Base-by-base conservation (phyloP, 2,329 filamentous ascomycete species). In the Colletotrichum sp. region DNA sequence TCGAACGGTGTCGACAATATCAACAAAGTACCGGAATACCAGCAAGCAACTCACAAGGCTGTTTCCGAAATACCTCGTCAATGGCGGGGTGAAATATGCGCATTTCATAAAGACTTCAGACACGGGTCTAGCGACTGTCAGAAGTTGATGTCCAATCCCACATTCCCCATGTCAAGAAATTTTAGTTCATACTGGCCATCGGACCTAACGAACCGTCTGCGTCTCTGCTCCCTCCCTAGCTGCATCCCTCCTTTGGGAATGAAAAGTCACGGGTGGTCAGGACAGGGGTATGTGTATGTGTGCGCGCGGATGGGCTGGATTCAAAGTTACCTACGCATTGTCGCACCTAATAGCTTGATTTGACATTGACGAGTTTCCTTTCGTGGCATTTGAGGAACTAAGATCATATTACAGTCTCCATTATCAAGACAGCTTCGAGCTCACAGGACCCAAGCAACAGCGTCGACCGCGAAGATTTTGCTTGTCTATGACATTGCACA, bases 231-330 rank as follows among this genome's bases (percentile, higher is more conserved):
- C 38, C 16, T 47, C 33, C 31, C 64, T 43, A 69, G 65, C 55
- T 12, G 64, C 69, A 55, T 59, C 33, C 34, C 47, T 31, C 43
- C 21, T 69, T 58, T 66, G 43, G 57, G n/a, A 15, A 69, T 31
- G n/a, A 21, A 34, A 24, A 43, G 70, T 72, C 70, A 72, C 70
- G 70, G 65, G 70, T 69, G 62, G 27, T 63, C 18, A 54, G 47
- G 58, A 65, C 13, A 63, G 57, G 70, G 65, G 36, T 21, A 33
- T 34, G 43, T n/a, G 24, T 33, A n/a, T 54, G 38, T 43, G 33
- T 63, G 59, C 34, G 34, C 33, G 62, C 68, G 29, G 47, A 34
- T 58, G 27, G 29, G 15, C 9, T n/a, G 27, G n/a, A 16, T 58
- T 58, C 55, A 58, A 18, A 31, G 29, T 29, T 11, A 58, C 18